Conservation (phyloP, 345 rosid genomes). For the Bruguiera sexangula region DNA sequence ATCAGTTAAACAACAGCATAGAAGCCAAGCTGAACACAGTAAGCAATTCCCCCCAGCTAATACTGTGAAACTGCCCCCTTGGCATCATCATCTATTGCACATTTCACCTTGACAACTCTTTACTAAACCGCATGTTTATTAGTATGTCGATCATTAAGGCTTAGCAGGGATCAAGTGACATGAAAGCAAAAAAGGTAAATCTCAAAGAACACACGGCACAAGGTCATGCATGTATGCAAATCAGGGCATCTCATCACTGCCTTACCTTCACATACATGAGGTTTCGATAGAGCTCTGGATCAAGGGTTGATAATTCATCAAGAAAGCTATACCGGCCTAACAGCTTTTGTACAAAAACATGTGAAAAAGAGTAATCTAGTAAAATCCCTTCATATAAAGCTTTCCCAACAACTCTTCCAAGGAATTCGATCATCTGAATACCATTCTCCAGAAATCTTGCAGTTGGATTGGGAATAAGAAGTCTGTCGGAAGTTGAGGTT, state of each 20-base stretch:
- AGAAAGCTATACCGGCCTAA: slow-evolving; percentile 95
- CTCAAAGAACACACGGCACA: neutral
- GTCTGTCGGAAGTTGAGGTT: slow-evolving; percentile 78
- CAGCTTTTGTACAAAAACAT: slow-evolving; percentile 86
- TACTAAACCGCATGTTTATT: slow-evolving; percentile 3
- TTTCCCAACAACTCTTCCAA: slow-evolving; percentile 96
- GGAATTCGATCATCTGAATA: slow-evolving; percentile 89
- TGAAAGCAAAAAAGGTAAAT: neutral
- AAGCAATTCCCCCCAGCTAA: neutral
- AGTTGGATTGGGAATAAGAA: slow-evolving; percentile 78
- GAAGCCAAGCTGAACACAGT: neutral
- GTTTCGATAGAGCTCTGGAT: slow-evolving; percentile 87
- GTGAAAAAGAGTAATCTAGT: slow-evolving; percentile 90
- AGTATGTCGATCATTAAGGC: neutral
- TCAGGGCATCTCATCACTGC: slow-evolving; percentile 7
- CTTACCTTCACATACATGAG: slow-evolving; percentile 96
- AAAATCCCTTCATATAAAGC: slow-evolving; percentile 96
- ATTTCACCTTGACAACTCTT: neutral
- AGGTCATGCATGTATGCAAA: slow-evolving; percentile 2
- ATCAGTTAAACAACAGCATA: neutral
- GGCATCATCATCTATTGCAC: neutral
- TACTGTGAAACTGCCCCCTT: neutral
- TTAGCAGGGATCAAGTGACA: neutral
- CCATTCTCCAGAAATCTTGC: slow-evolving; percentile 87
- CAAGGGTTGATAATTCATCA: slow-evolving; percentile 93